These are phyloP conservation scores for Metarhizium album DNA, from an alignment of 2,329 filamentous ascomycete genomes.

Conservation along the genomic window DNA sequence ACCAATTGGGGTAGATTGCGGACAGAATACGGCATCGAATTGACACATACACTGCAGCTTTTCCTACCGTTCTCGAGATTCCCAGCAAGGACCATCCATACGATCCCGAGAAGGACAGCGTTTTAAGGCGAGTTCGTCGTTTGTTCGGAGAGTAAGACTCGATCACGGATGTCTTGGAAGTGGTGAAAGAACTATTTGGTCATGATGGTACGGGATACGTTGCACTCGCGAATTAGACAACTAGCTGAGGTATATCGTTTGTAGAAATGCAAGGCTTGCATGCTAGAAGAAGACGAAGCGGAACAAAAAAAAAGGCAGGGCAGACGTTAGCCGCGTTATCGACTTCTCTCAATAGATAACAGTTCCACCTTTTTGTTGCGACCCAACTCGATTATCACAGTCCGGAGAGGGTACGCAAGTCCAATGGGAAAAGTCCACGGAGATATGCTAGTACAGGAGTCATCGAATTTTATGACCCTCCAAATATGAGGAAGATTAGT, in stretches of 20 bases:
- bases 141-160: conserved; percentile 53
- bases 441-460: background rate
- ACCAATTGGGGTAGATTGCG: conserved; percentile 53
- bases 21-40: conserved; percentile 86
- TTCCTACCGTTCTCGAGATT: conserved; percentile 93
- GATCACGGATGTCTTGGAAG: background rate
- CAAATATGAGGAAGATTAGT: background rate
- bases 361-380: background rate
- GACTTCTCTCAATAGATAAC: background rate
- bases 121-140: conserved; percentile 70
- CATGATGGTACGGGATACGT: background rate
- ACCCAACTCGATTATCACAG: background rate
- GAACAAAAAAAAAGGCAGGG: background rate
- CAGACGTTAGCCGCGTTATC: background rate
- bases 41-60: conserved; percentile 86
- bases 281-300: too few species aligned
- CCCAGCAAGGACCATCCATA: conserved; percentile 99
- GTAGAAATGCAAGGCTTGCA: background rate
- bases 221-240: background rate
- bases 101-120: conserved; percentile 97
- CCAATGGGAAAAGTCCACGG: background rate
- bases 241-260: background rate
- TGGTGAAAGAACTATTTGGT: background rate
- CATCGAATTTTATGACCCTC: background rate
- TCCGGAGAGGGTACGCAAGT: background rate